These are phyloP conservation scores for Theobroma grandiflorum DNA, from an alignment of 441 rosid species.

Conservation along the genomic window DNA sequence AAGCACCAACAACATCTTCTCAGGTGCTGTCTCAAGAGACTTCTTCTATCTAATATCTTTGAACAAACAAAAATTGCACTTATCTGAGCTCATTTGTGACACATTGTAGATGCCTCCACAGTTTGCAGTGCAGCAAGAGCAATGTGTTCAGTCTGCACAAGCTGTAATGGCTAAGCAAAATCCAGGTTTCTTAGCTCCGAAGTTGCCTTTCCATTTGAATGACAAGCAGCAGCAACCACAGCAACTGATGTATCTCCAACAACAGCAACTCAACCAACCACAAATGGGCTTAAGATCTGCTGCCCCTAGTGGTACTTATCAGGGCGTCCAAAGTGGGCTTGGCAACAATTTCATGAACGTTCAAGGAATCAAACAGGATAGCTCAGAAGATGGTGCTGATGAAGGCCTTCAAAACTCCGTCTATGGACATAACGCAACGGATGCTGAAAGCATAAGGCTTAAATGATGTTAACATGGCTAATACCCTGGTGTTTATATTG, in stretches of 20 bases:
- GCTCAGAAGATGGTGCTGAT: constrained; percentile 18
- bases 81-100: not conserved
- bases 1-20: constrained; percentile 17
- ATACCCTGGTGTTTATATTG: constrained; percentile 1
- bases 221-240: constrained; percentile 35
- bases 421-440: not conserved
- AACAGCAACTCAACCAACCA: constrained; percentile 41
- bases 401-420: constrained; percentile 9
- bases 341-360: constrained; percentile 25
- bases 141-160: constrained; percentile 33
- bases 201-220: constrained; percentile 29
- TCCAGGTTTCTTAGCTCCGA: constrained; percentile 22
- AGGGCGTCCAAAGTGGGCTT: constrained; percentile 27
- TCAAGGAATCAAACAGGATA: constrained; percentile 28
- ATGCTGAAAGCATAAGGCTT: constrained; percentile 12
- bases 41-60: not conserved
- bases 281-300: constrained; percentile 36
- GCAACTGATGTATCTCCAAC: constrained; percentile 32
- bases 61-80: not conserved
- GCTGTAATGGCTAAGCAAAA: constrained; percentile 38
- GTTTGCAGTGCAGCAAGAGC: constrained; percentile 36
- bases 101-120: constrained; percentile 28
- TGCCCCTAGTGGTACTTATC: constrained; percentile 22
- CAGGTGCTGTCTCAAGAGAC: constrained; percentile 6
- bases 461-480: constrained; percentile 6